Percentiles rank a stretch among this genome's conserved stretches.
Evolutionary conservation across 257 asterid species (phyloP).

Genomic region (Fraxinus excelsior): DNA sequence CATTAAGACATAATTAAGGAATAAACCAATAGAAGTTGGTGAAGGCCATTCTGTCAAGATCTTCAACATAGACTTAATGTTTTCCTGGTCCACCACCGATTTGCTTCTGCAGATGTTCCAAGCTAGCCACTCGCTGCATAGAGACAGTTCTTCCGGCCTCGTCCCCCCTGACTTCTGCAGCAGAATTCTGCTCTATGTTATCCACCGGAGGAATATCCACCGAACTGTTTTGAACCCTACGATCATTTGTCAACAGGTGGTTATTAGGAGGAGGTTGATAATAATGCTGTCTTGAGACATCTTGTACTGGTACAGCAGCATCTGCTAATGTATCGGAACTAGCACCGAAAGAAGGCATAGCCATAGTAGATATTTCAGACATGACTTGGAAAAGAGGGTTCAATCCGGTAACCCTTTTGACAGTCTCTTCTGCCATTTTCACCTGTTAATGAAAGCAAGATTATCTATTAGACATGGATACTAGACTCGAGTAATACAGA

Average conservation of each 20-base stretch:
- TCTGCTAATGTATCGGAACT: constrained; percentile 67
- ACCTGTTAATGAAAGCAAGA: constrained; percentile 50
- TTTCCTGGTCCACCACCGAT: constrained; percentile 52
- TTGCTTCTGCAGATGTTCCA: constrained; percentile 90
- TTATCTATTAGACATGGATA: background rate
- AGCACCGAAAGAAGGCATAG: constrained; percentile 53
- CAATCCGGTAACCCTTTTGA: constrained; percentile 85
- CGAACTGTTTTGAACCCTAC: constrained; percentile 43
- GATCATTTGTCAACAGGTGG: constrained; percentile 33
- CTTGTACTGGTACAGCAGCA: constrained; percentile 67
- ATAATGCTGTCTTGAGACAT: constrained; percentile 54
- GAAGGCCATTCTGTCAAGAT: background rate
- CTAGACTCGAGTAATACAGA: background rate
- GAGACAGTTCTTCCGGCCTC: constrained; percentile 62
- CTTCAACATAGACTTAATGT: constrained; percentile 9
- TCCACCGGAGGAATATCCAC: constrained; percentile 45
- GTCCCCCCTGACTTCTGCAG: constrained; percentile 32
- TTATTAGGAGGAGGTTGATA: constrained; percentile 40
- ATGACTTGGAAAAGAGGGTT: constrained; percentile 80
- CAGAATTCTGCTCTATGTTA: constrained; percentile 31
- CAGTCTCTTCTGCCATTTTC: constrained; percentile 94
- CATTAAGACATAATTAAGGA: background rate
- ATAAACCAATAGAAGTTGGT: background rate
- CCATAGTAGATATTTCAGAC: constrained; percentile 73
- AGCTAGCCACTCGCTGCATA: constrained; percentile 89